Evolutionary conservation across 2,329 filamentous ascomycete species (phyloP).

Genomic region (Zymoseptoria tritici): DNA sequence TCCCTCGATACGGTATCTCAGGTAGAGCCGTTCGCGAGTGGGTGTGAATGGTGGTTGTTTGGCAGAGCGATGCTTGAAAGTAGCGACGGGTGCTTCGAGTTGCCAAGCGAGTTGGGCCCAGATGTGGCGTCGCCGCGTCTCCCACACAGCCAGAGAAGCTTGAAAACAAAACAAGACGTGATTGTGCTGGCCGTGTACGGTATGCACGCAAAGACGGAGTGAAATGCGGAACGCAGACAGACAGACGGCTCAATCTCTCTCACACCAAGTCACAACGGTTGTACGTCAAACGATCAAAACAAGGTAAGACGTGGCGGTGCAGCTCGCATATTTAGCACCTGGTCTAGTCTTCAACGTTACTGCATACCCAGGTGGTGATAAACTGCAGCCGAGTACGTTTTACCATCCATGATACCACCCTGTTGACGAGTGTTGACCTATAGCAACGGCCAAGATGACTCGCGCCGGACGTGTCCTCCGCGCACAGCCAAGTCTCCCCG

Average conservation of each 20-base stretch:
- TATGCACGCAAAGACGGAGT: not conserved
- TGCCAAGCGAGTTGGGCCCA: too few species aligned
- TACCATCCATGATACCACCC: too few species aligned
- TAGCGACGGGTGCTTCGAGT: too few species aligned
- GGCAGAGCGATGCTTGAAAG: too few species aligned
- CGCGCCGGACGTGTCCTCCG: not conserved
- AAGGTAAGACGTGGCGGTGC: not conserved
- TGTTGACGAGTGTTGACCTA: not conserved
- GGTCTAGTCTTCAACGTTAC: too few species aligned
- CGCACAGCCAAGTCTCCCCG: not conserved
- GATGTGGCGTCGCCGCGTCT: too few species aligned
- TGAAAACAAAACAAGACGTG: too few species aligned
- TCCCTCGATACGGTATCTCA: not conserved
- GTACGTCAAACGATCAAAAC: not conserved
- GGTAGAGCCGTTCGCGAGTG: not conserved
- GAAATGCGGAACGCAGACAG: not conserved
- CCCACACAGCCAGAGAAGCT: too few species aligned
- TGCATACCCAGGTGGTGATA: too few species aligned
- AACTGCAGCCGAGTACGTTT: too few species aligned
- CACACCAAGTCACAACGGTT: not conserved
- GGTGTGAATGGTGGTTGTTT: not conserved
- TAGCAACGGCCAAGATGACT: not conserved
- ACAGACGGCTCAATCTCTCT: not conserved
- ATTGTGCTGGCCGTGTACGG: not conserved
- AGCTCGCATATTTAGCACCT: not conserved